Conservation (phyloP, 768 basidiomycete species). For the Podaxis carcinomalis region DNA sequence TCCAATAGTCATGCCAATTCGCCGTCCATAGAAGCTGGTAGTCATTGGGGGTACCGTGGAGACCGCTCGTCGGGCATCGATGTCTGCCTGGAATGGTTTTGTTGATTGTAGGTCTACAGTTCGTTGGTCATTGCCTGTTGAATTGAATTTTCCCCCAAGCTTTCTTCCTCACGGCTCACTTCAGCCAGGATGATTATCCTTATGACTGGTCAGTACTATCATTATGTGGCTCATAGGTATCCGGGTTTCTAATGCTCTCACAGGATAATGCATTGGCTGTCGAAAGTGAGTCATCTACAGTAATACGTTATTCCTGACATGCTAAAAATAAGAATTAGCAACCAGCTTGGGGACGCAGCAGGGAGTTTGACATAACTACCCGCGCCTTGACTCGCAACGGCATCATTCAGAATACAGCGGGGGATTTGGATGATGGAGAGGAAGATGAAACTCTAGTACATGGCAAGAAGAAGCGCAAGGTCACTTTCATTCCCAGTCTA, state of each 20-base stretch:
- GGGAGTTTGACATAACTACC: conserved; percentile 88
- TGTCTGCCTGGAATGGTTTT: conserved; percentile 88
- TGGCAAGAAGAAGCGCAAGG: conserved; percentile 71
- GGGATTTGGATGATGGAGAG: conserved; percentile 79
- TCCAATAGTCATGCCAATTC: conserved; percentile 7
- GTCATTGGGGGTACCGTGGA: conserved; percentile 89
- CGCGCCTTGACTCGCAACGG: conserved; percentile 63
- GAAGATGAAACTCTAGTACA: conserved; percentile 58
- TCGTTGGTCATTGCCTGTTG: not conserved
- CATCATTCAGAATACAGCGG: conserved; percentile 62
- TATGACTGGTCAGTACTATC: conserved; percentile 64
- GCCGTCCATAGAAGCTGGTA: conserved; percentile 65
- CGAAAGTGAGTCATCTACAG: conserved; percentile 48
- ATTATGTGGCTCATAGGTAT: conserved; percentile 14
- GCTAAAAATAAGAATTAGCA: conserved; percentile 45
- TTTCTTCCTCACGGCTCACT: conserved; percentile 88
- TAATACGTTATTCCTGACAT: not conserved
- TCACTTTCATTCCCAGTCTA: conserved; percentile 82
- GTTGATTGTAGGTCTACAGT: conserved; percentile 61
- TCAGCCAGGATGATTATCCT: conserved; percentile 83
- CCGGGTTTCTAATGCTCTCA: conserved; percentile 2
- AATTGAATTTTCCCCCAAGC: conserved; percentile 33
- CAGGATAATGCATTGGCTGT: conserved; percentile 88
- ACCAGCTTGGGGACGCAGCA: conserved; percentile 85
- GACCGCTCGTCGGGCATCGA: conserved; percentile 74